Base-by-base conservation (phyloP, 129 eudicot species). In the Saussurea involucrata region DNA sequence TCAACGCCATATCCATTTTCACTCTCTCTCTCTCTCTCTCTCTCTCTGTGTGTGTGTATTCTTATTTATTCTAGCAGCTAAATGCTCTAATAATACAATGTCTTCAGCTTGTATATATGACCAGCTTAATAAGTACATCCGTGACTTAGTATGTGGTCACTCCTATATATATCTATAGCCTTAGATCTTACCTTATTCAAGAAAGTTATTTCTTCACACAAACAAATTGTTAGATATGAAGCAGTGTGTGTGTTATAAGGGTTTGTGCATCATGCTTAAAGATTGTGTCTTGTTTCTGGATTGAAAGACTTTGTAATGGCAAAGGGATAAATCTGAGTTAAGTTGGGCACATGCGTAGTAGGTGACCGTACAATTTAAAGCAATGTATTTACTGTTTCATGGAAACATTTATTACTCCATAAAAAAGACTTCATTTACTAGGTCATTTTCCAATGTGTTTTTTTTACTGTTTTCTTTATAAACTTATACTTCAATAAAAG, bases 311-410 rank as follows among this genome's bases (percentile, higher is more conserved):
- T 69, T 27, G 31, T 17, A 0, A 60, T 57, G 76, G 76, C 6
- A 60, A 57, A 60, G 33, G 76, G 71, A 42, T 49, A 4, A 25
- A 42, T 20, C 37, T 44, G 21, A 64, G 73, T 79, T 61, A 72
- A 63, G 33, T 20, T 27, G 9, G 40, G 72, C 78, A 79, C 78
- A 79, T 72, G 83, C 3, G 78, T 44, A 72, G 83, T 79, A 72
- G 83, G 73, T 79, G 83, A 78, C 82, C 82, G 76, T 61, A 63
- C 25, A 78, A 34, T 78, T 78, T 69, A 78, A 78, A 63, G 78
- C 83, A 31, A 29, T 24, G 4, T 34, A 29, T 72, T 72, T 72
- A 72, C 66, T 28, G 24, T 78, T 37, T 24, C 18, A 25, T 36
- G 11, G 25, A 71, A 34, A 28, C 76, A 70, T 78, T 78, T 78